Evolutionary conservation across 768 basidiomycete species (phyloP), one percentile per base, ranked within the genome.

Genomic region (Naganishia friedmannii): DNA sequence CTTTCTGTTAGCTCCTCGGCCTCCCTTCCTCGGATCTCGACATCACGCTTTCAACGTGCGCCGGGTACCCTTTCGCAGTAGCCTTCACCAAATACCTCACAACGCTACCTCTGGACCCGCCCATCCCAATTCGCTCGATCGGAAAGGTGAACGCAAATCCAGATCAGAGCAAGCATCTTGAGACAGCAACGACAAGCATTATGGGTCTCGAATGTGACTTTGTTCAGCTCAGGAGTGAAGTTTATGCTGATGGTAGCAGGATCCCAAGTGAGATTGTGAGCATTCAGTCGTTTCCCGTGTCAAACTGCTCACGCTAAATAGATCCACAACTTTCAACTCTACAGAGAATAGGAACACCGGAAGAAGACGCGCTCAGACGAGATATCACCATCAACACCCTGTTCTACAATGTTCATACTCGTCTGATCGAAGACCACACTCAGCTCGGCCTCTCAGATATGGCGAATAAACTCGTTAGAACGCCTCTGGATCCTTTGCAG

Each of bases 111-210:
- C 68, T 74, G 29, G 74, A 76, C 66, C 69, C 73, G 15, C 56
- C 69, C 26, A 75, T 79, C 32, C 51, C 73, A 1, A 74, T 75
- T 6, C 75, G 77, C 1, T 79, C 84, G 10, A 86, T 95, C 58
- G 86, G 89, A 26, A 92, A 88, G 78, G 91, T 99, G 70, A 91
- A 91, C 69, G 88, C 88, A 71, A 98, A 98, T 77, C 95, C 96
- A 0, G 93, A 93, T 51, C 95, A 98, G 82, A 94, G 92, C 37
- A 99, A 99, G 78, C 96, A 99, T 82, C 85, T 99, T 34, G 95
- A 98, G 82, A 97, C 96, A 0, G 94, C 94, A 2, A 89, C 89
- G 51, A 88, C 92, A 46, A 87, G 86, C 53, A 82, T 98, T 39
- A 83, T 91, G 66, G 93, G 86, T 2, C 82, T 90, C 55, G 91